Percentiles rank a stretch among this genome's conserved stretches.
phyloP scores from a whole-genome alignment of 2,329 filamentous ascomycete genomes.

The Dactylellina cionopaga region DNA sequence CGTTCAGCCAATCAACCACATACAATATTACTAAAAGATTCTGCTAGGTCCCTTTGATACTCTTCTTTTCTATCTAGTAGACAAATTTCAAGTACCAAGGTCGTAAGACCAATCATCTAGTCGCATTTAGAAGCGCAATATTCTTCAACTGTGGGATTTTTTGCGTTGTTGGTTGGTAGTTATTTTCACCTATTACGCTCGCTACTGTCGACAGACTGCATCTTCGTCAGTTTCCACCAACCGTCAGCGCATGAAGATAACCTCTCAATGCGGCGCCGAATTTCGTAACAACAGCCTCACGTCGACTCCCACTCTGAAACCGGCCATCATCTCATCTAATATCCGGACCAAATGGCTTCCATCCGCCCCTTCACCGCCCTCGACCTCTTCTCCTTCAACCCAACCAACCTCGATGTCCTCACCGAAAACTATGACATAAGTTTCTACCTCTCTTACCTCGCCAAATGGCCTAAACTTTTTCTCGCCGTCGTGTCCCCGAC shows the following conservation, averaged over 20 bases:
- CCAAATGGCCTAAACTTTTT: slow-evolving; percentile 94
- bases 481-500: slow-evolving; percentile 86
- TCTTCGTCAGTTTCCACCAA: not conserved
- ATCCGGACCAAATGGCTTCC: slow-evolving; percentile 71
- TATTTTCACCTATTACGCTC: not conserved
- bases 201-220: too few species aligned
- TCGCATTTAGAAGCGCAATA: too few species aligned
- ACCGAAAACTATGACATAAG: slow-evolving; percentile 97
- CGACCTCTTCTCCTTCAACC: slow-evolving; percentile 88
- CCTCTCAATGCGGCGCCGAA: slow-evolving; percentile 32
- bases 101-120: too few species aligned
- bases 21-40: too few species aligned
- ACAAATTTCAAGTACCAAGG: too few species aligned
- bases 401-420: slow-evolving; percentile 92
- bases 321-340: not conserved
- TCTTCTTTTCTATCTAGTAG: too few species aligned
- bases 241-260: not conserved
- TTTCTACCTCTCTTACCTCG: slow-evolving; percentile 96
- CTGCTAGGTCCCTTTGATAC: too few species aligned
- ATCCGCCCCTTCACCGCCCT: slow-evolving; percentile 84
- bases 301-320: not conserved
- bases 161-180: slow-evolving; percentile 18
- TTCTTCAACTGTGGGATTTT: slow-evolving; percentile 26
- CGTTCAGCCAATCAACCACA: too few species aligned
- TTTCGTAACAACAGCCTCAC: slow-evolving; percentile 5